Percentiles rank a stretch among this genome's conserved stretches.
Evolutionary conservation across 1,139 yeast species (phyloP).

Genomic region (Pneumocystis canis): DNA sequence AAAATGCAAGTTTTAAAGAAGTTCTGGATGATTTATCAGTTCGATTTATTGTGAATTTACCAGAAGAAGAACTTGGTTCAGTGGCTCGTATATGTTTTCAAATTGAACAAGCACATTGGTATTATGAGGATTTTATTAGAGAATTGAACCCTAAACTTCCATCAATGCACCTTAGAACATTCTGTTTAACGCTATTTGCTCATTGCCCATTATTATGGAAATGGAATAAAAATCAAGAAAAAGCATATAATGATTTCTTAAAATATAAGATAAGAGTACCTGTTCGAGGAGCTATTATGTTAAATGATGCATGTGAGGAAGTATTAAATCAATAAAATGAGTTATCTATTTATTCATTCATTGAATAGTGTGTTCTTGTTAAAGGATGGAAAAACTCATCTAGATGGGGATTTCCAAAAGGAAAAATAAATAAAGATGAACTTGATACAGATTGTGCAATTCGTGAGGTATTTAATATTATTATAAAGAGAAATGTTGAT

Average conservation of each 20-base stretch:
- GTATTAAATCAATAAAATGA: slow-evolving; percentile 21
- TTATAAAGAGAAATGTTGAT: background rate
- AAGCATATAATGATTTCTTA: slow-evolving; percentile 62
- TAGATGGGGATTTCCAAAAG: slow-evolving; percentile 92
- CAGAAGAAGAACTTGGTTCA: slow-evolving; percentile 74
- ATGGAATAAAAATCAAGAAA: slow-evolving; percentile 58
- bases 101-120: slow-evolving; percentile 98
- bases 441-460: slow-evolving; percentile 80
- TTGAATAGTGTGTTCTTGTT: slow-evolving; percentile 37
- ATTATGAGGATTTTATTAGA: slow-evolving; percentile 73
- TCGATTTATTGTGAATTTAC: slow-evolving; percentile 80
- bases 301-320: slow-evolving; percentile 57
- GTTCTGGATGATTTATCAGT: slow-evolving; percentile 35
- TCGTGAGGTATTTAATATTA: slow-evolving; percentile 44
- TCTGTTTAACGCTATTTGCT: slow-evolving; percentile 56
- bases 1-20: slow-evolving; percentile 42
- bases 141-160: slow-evolving; percentile 67
- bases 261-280: slow-evolving; percentile 83
- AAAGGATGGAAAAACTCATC: slow-evolving; percentile 70
- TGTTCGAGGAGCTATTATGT: slow-evolving; percentile 86
- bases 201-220: slow-evolving; percentile 78
- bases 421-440: slow-evolving; percentile 90
- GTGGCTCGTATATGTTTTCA: slow-evolving; percentile 83
- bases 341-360: background rate
- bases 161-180: slow-evolving; percentile 60